Conservation (phyloP, 2,329 filamentous ascomycete species). For the Cladosporium cucumerinum region DNA sequence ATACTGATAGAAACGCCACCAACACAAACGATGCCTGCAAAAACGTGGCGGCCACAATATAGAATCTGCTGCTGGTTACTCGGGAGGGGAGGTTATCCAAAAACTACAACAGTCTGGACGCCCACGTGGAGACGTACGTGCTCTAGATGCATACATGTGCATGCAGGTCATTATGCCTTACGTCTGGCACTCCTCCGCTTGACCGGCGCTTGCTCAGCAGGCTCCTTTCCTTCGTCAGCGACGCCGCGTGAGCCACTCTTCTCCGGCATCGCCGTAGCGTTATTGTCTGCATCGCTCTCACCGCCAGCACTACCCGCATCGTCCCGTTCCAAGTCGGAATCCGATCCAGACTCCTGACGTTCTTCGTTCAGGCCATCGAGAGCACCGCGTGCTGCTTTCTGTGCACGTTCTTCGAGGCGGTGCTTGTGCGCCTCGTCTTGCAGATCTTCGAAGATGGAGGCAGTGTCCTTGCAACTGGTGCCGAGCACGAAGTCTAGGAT, state of each 20-base stretch:
- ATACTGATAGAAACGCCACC: background rate
- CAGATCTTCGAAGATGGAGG: conserved; percentile 54
- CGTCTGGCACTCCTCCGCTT: conserved; percentile 17
- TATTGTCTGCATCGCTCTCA: background rate
- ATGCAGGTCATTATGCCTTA: conserved; percentile 6
- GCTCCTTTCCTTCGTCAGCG: conserved; percentile 9
- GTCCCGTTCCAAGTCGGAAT: conserved; percentile 6
- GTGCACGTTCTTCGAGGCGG: conserved; percentile 44
- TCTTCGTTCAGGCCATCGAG: conserved; percentile 18
- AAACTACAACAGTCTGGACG: background rate
- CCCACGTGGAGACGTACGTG: background rate
- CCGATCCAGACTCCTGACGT: conserved; percentile 3
- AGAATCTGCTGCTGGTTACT: background rate
- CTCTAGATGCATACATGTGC: background rate
- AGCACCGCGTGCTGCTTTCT: conserved; percentile 36
- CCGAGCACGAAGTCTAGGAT: conserved; percentile 61
- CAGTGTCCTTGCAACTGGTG: conserved; percentile 47
- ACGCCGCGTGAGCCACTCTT: background rate
- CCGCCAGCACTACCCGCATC: background rate
- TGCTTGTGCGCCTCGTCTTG: conserved; percentile 56
- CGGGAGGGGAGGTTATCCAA: background rate
- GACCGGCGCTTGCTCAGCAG: conserved; percentile 8
- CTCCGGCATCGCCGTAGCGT: background rate
- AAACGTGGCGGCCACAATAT: background rate
- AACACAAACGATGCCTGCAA: background rate